Evolutionary conservation across 371 early-diverging fungal species (phyloP).

Genomic region (Mortierella sp.): DNA sequence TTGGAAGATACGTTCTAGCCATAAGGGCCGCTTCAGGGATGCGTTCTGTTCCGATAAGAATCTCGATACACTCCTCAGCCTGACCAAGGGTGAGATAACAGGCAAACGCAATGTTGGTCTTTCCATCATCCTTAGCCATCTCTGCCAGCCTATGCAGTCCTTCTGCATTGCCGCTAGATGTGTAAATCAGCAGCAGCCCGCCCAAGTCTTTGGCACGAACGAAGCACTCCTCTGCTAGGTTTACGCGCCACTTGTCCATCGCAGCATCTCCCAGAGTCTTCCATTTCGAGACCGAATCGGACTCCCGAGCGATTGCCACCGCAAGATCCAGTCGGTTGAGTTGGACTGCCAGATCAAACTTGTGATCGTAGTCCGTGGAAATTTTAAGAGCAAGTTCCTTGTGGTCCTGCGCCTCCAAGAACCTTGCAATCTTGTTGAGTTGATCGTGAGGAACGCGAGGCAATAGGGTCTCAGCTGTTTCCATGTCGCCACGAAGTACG

Average conservation of each 20-base stretch:
- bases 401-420: constrained; percentile 92
- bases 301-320: constrained; percentile 84
- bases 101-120: constrained; percentile 92
- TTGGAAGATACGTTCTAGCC: constrained; percentile 91
- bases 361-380: constrained; percentile 93
- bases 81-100: constrained; percentile 82
- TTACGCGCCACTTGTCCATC: constrained; percentile 85
- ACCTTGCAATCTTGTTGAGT: constrained; percentile 91
- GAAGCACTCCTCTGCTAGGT: constrained; percentile 92
- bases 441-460: constrained; percentile 90
- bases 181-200: constrained; percentile 90
- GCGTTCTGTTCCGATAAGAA: constrained; percentile 87
- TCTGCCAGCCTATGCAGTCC: constrained; percentile 83
- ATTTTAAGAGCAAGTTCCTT: constrained; percentile 94
- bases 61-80: constrained; percentile 80
- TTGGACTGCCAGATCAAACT: constrained; percentile 94
- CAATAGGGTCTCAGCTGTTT: constrained; percentile 79
- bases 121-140: constrained; percentile 82
- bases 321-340: constrained; percentile 88
- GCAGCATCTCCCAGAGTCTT: constrained; percentile 92
- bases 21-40: constrained; percentile 97
- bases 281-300: constrained; percentile 91
- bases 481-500: constrained; percentile 91
- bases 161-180: constrained; percentile 83
- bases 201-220: constrained; percentile 88